Evolutionary conservation across 352 stramenopile species (phyloP).

Genomic region (Pythium periplocum): DNA sequence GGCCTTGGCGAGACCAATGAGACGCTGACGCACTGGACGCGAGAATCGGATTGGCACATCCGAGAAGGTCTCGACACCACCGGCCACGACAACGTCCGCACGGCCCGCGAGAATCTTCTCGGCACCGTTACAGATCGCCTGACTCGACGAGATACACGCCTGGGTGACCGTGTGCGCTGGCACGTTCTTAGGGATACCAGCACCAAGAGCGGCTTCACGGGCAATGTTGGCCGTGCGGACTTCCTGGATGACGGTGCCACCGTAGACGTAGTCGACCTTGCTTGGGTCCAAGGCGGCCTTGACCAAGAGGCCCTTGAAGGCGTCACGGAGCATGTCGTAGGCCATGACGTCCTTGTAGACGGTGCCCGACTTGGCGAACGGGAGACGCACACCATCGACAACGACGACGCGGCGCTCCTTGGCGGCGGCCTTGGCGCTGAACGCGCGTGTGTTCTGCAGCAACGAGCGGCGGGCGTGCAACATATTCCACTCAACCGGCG

Average conservation of each 20-base stretch:
- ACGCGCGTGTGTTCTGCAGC: constrained; percentile 31
- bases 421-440: constrained; percentile 27
- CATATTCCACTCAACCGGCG: constrained; percentile 7
- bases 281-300: constrained; percentile 94
- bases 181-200: constrained; percentile 92
- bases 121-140: constrained; percentile 90
- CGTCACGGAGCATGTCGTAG: constrained; percentile 96
- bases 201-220: constrained; percentile 92
- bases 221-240: constrained; percentile 98
- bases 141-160: constrained; percentile 96
- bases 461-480: constrained; percentile 22
- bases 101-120: constrained; percentile 96
- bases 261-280: constrained; percentile 95
- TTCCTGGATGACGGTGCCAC: constrained; percentile 97
- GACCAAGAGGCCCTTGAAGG: constrained; percentile 93
- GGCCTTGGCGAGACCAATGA: constrained; percentile 88
- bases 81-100: constrained; percentile 94
- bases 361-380: constrained; percentile 93
- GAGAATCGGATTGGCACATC: constrained; percentile 97
- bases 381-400: constrained; percentile 92
- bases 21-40: constrained; percentile 75
- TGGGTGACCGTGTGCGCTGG: constrained; percentile 95
- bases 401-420: constrained; percentile 83
- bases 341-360: constrained; percentile 97
- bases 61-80: constrained; percentile 96